These are phyloP conservation scores for Westerdykella sp. DNA, from an alignment of 2,329 filamentous ascomycete genomes.

Conservation along the genomic window DNA sequence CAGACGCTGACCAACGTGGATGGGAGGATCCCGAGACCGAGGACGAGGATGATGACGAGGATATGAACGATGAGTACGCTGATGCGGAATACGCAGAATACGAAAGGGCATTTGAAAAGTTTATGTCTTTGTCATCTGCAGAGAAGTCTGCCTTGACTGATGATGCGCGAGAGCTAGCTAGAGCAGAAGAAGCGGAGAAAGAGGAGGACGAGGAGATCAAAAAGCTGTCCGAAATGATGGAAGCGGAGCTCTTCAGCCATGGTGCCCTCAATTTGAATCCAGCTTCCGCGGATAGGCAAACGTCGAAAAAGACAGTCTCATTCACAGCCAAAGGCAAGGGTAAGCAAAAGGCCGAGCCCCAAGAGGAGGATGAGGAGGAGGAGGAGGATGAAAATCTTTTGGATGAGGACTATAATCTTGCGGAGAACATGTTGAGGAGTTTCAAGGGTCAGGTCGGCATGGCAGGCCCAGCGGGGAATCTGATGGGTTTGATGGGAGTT, in stretches of 20 bases:
- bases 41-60: slow-evolving; percentile 56
- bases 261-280: slow-evolving; percentile 54
- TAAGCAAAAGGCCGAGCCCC: slow-evolving; percentile 16
- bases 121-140: slow-evolving; percentile 64
- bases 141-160: slow-evolving; percentile 30
- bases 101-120: slow-evolving; percentile 73
- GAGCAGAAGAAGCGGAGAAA: slow-evolving; percentile 38
- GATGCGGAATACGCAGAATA: slow-evolving; percentile 64
- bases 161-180: slow-evolving; percentile 29
- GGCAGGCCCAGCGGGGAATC: slow-evolving; percentile 78
- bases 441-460: slow-evolving; percentile 86
- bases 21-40: slow-evolving; percentile 39
- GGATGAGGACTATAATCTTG: slow-evolving; percentile 79
- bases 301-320: slow-evolving; percentile 10
- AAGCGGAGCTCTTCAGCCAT: slow-evolving; percentile 63
- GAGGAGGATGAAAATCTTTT: slow-evolving; percentile 48
- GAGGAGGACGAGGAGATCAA: slow-evolving; percentile 53
- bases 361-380: slow-evolving; percentile 14
- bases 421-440: slow-evolving; percentile 83
- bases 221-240: slow-evolving; percentile 62
- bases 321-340: slow-evolving; percentile 20
- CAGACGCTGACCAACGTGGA: slow-evolving; percentile 42
- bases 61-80: slow-evolving; percentile 57
- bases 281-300: slow-evolving; percentile 8
- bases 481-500: slow-evolving; percentile 81